Conservation (phyloP, 1,284 basidiomycete genomes). For the Rhodotorula sp. region DNA sequence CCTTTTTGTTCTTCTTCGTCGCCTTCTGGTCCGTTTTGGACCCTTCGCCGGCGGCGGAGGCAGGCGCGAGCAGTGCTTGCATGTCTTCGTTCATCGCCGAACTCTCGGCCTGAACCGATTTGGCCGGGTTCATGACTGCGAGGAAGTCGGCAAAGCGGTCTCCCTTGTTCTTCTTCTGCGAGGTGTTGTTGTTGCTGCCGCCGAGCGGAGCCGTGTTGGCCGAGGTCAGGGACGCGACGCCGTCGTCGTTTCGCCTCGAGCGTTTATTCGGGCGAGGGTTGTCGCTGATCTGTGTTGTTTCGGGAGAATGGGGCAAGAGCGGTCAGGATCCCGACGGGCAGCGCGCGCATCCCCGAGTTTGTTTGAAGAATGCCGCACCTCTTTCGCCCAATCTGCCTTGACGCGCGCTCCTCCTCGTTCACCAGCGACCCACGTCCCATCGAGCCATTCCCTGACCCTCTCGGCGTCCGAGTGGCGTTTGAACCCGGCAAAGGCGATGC, state of each 20-base stretch:
- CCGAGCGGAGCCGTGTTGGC: not conserved
- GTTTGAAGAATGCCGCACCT: slow-evolving; percentile 54
- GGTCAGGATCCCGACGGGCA: too few relatives aligned
- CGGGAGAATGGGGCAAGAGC: not conserved
- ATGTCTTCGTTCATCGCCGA: not conserved
- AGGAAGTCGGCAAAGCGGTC: slow-evolving; percentile 36
- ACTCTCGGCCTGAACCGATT: slow-evolving; percentile 10
- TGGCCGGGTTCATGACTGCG: slow-evolving; percentile 31
- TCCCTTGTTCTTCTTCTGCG: not conserved
- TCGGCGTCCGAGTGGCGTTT: slow-evolving; percentile 74
- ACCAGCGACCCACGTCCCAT: slow-evolving; percentile 64
- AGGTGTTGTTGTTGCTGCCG: too few relatives aligned
- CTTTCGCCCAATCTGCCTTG: slow-evolving; percentile 68
- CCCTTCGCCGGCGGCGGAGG: not conserved
- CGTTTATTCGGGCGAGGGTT: slow-evolving; percentile 24
- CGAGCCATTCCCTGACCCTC: slow-evolving; percentile 77
- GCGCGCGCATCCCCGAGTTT: not conserved
- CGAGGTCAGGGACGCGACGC: not conserved
- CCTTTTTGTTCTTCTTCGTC: not conserved
- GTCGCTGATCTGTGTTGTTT: slow-evolving; percentile 11
- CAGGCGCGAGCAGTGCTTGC: not conserved
- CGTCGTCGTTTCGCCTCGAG: not conserved
- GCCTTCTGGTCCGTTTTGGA: not conserved
- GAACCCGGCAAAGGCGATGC: slow-evolving; percentile 92
- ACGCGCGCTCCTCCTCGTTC: slow-evolving; percentile 71